Base-by-base conservation (phyloP, 345 rosid species). In the Populus pruinosa region DNA sequence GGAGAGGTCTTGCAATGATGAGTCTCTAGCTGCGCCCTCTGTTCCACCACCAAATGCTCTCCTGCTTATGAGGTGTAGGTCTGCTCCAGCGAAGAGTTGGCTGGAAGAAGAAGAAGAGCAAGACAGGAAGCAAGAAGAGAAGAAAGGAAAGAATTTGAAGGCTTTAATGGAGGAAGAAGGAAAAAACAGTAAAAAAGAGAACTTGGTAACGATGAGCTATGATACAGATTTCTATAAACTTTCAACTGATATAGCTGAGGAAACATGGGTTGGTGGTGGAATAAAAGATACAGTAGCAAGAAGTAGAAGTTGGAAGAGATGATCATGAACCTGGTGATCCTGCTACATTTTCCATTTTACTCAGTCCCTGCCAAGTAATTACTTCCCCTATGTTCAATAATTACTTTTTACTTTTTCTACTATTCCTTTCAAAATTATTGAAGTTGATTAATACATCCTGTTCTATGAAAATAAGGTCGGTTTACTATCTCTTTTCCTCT, bases 211-310 rank as follows among this genome's bases (percentile, higher is more conserved):
- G 77, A 89, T 83, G 93, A 81, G 74, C 81, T 87, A 87, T 78
- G 93, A 90, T 77, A 81, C 90, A 2, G 92, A 90, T 38, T 91
- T 82, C 80, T 83, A 87, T 86, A 86, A 82, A 73, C 82, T 91
- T 63, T 90, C 96, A 70, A 27, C 91, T 61, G 98, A 94, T 20
- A 85, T 92, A 14, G 94, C 90, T 1, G 85, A 87, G 72, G 97
- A 94, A 73, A 94, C 97, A 77, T 92, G 98, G 98, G 82, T 94
- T 80, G 90, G 88, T 49, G 92, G 90, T 62, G 94, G 90, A 69
- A 80, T 78, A 35, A 87, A 50, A 76, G 93, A 91, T 83, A 82
- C 81, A 43, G 73, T 91, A 43, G 85, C 88, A 70, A 90, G 91
- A 75, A 89, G 97, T 82, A 86, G 89, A 81, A 94, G 98, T 76